These are phyloP conservation scores for Secale cereale DNA, from an alignment of 176 grass and related monocot species.

Conservation along the genomic window DNA sequence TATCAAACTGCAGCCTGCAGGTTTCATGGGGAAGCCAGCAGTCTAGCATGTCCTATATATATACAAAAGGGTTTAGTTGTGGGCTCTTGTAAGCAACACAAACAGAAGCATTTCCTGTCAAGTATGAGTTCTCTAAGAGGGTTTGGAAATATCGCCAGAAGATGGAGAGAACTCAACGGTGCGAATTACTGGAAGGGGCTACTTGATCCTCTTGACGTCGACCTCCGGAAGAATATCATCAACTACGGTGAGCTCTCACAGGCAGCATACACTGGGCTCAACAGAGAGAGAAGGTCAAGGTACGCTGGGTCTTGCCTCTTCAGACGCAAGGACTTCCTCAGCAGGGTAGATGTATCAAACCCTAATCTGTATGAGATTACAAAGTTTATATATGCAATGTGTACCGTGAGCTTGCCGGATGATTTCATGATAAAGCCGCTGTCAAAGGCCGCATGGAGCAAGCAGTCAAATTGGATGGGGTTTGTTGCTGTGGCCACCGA, in stretches of 20 bases:
- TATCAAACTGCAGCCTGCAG: constrained; percentile 21
- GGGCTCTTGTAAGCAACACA: constrained; percentile 20
- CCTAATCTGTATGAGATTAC: constrained; percentile 67
- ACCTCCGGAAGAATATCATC: constrained; percentile 73
- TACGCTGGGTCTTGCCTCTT: constrained; percentile 74
- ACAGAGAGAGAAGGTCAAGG: constrained; percentile 66
- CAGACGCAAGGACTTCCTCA: constrained; percentile 47
- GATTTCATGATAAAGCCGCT: constrained; percentile 66
- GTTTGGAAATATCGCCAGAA: constrained; percentile 57
- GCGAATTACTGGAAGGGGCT: constrained; percentile 70
- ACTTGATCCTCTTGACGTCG: constrained; percentile 57
- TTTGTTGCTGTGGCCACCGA: constrained; percentile 86
- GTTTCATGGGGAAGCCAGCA: constrained; percentile 15
- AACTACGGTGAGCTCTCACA: constrained; percentile 74
- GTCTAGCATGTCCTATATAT: constrained; percentile 19
- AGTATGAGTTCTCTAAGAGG: constrained; percentile 27
- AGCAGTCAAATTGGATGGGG: constrained; percentile 93
- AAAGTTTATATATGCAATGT: constrained; percentile 85
- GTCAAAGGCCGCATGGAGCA: constrained; percentile 60
- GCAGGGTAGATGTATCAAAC: constrained; percentile 52
- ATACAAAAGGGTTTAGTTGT: constrained; percentile 14
- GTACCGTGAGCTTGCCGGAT: constrained; percentile 61
- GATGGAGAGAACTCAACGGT: constrained; percentile 76
- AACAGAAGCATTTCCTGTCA: constrained; percentile 4
- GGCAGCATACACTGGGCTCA: constrained; percentile 70